phyloP scores from a whole-genome alignment of 352 stramenopile species.

The Phytophthora pseudosyringae region DNA sequence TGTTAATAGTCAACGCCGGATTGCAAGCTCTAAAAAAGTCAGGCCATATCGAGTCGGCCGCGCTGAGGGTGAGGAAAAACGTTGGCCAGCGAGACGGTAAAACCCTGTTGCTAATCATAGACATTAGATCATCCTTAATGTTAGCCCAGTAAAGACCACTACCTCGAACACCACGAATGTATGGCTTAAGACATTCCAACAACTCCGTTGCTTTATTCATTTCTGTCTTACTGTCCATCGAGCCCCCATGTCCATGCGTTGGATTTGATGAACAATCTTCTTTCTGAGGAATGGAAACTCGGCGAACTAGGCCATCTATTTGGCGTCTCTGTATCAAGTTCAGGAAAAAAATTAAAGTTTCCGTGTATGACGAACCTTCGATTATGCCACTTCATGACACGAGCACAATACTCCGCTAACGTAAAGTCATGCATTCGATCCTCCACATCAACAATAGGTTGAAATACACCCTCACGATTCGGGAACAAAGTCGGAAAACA shows the following conservation, averaged over 20 bases:
- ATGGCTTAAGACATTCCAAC: slow-evolving; percentile 19
- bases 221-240: too few relatives aligned
- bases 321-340: slow-evolving; percentile 15
- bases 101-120: slow-evolving; percentile 20
- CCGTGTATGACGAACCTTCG: slow-evolving; percentile 7
- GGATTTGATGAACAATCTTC: background rate
- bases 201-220: background rate
- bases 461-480: background rate
- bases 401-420: slow-evolving; percentile 17
- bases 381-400: slow-evolving; percentile 27
- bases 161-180: slow-evolving; percentile 11
- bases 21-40: slow-evolving; percentile 34
- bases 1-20: background rate
- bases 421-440: background rate
- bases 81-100: slow-evolving; percentile 22
- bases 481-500: slow-evolving; percentile 17
- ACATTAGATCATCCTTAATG: slow-evolving; percentile 23
- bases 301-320: slow-evolving; percentile 13
- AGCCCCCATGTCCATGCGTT: too few relatives aligned
- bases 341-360: slow-evolving; percentile 20
- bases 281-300: too few relatives aligned
- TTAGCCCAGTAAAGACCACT: slow-evolving; percentile 20
- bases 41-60: slow-evolving; percentile 34
- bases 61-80: slow-evolving; percentile 38
- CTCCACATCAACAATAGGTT: background rate